Evolutionary conservation across 306 rosid species (phyloP), one percentile per base, ranked within the genome.

Genomic region (Ceratonia siliqua): DNA sequence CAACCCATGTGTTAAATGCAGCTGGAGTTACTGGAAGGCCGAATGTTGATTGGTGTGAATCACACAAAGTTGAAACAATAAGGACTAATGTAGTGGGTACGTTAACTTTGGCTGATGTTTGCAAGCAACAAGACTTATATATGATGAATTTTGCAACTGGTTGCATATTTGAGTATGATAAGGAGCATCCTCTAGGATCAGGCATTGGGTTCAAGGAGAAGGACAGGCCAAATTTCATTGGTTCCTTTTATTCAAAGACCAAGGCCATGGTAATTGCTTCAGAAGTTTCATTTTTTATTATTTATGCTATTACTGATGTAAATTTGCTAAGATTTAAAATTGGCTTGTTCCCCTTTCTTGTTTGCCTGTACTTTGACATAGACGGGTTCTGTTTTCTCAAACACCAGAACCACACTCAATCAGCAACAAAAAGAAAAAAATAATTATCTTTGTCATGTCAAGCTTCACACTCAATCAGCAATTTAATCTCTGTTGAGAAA

Each of bases 31-130:
- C 96, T 11, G 92, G 96, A 58, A 84, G 96, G 18, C 92, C 92
- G 7, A 89, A 89, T 82, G 91, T 89, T 63, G 96, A 90, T 83
- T 87, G 92, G 96, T 87, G 96, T 80, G 90, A 87, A 25, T 87
- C 87, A 72, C 92, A 90, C 42, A 86, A 81, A 68, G 84, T 75
- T 61, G 91, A 83, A 68, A 88, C 91, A 12, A 83, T 88, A 58
- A 85, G 89, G 74, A 72, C 90, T 24, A 91, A 91, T 84, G 91
- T 87, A 3, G 88, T 79, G 0, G 94, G 94, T 0, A 84, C 87
- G 1, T 45, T 91, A 33, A 89, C 85, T 46, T 35, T 91, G 65
- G 97, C 92, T 59, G 89, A 87, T 82, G 81, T 89, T 74, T 91
- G 94, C 68, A 87, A 62, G 83, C 91, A 89, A 12, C 66, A 74